Conservation (phyloP, 2,329 filamentous ascomycete species). For the Leptographium galeiforme region DNA sequence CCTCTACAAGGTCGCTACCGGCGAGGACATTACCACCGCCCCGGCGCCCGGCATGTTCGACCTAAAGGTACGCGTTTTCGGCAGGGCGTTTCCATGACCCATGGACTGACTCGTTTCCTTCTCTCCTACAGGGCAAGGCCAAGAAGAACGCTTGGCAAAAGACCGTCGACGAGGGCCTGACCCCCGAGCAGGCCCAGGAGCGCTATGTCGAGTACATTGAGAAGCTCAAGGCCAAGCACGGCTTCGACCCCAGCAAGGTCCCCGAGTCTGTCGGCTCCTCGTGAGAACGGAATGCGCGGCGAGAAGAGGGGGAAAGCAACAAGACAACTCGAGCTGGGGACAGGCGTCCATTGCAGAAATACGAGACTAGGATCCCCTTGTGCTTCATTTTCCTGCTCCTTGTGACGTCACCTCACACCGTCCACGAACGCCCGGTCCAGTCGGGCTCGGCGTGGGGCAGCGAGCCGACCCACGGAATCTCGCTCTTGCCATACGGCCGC, state of each 20-base stretch:
- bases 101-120: neutral
- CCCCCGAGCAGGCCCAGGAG: slow-evolving; percentile 55
- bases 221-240: slow-evolving; percentile 55
- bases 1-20: slow-evolving; percentile 44
- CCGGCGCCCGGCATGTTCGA: slow-evolving; percentile 55
- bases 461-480: slow-evolving; percentile 68
- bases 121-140: slow-evolving; percentile 49
- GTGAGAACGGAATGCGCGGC: neutral
- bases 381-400: neutral
- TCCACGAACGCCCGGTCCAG: slow-evolving; percentile 35
- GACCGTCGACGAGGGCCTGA: slow-evolving; percentile 48
- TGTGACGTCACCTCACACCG: slow-evolving; percentile 10
- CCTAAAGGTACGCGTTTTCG: slow-evolving; percentile 38
- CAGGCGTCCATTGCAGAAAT: neutral
- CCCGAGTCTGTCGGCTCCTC: slow-evolving; percentile 39
- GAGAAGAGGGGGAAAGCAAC: too few relatives aligned
- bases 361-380: neutral
- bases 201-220: slow-evolving; percentile 64
- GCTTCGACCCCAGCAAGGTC: slow-evolving; percentile 50
- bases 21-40: slow-evolving; percentile 43
- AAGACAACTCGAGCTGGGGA: neutral
- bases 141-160: slow-evolving; percentile 71
- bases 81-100: neutral
- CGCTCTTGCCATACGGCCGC: slow-evolving; percentile 44
- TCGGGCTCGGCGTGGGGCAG: slow-evolving; percentile 47